phyloP scores from a whole-genome alignment of 306 rosid genomes.

The Alnus glutinosa region DNA sequence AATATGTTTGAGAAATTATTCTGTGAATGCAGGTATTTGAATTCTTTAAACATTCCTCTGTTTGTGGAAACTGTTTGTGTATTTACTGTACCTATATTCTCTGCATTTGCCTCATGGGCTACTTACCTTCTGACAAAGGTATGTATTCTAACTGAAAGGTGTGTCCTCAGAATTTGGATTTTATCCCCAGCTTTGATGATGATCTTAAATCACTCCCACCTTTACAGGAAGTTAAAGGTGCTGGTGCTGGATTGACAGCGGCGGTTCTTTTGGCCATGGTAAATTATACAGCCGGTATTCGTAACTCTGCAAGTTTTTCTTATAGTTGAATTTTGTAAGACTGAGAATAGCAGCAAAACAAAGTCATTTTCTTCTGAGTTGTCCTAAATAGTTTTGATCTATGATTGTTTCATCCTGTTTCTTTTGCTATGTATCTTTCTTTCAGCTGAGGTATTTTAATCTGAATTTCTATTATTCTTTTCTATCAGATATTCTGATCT shows the following conservation, averaged over 20 bases:
- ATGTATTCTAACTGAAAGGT: slow-evolving; percentile 27
- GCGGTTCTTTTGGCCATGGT: slow-evolving; percentile 96
- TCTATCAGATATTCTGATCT: neutral
- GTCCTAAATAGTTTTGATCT: neutral
- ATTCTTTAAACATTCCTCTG: slow-evolving; percentile 89
- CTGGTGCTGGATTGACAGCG: slow-evolving; percentile 96
- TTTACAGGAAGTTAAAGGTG: slow-evolving; percentile 89
- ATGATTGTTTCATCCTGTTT: slow-evolving; percentile 1
- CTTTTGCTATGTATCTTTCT: neutral
- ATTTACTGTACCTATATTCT: slow-evolving; percentile 95
- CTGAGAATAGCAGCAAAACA: neutral
- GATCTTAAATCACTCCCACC: slow-evolving; percentile 19
- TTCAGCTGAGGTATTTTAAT: neutral
- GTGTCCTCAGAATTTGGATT: neutral
- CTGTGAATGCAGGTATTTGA: slow-evolving; percentile 61
- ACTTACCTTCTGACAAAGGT: slow-evolving; percentile 88
- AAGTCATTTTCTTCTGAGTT: neutral
- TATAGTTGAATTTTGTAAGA: neutral
- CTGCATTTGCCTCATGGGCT: slow-evolving; percentile 98
- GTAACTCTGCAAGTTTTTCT: slow-evolving; percentile 22
- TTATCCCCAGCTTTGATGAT: slow-evolving; percentile 27
- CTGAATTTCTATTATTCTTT: neutral
- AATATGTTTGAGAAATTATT: slow-evolving; percentile 26
- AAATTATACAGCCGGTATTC: slow-evolving; percentile 36
- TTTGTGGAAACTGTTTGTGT: slow-evolving; percentile 98